Evolutionary conservation across 2,329 filamentous ascomycete species (phyloP).

Genomic region (Beauveria medogensis): DNA sequence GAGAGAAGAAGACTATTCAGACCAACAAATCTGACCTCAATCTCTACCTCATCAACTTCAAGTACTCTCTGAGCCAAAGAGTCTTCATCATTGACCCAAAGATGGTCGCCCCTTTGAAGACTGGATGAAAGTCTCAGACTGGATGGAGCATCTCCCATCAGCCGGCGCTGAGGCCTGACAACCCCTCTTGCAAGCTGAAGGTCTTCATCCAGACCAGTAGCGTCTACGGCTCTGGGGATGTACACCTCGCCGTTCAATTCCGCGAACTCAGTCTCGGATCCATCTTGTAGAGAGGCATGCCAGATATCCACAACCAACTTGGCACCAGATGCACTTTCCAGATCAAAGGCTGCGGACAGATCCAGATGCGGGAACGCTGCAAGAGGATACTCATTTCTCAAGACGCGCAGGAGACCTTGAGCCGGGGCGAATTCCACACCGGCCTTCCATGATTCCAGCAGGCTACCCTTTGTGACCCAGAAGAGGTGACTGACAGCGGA

Average conservation of each 20-base stretch:
- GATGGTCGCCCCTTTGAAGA: neutral
- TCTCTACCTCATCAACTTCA: neutral
- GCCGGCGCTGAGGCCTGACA: neutral
- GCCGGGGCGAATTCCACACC: constrained; percentile 12
- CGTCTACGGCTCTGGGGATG: constrained; percentile 11
- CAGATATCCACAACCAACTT: neutral
- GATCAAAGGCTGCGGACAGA: constrained; percentile 1
- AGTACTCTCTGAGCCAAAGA: neutral
- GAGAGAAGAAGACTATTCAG: neutral
- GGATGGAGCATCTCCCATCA: neutral
- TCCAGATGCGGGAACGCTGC: constrained; percentile 8
- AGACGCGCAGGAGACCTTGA: constrained; percentile 13
- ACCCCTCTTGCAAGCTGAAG: neutral
- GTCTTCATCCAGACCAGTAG: constrained; percentile 10
- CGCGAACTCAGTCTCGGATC: constrained; percentile 13
- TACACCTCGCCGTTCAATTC: constrained; percentile 11
- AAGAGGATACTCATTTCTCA: constrained; percentile 15
- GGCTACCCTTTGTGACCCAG: constrained; percentile 13
- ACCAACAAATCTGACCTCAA: neutral
- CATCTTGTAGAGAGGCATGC: neutral
- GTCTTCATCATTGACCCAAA: neutral
- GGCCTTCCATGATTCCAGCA: constrained; percentile 5
- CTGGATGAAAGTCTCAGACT: neutral
- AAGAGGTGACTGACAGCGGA: constrained; percentile 12
- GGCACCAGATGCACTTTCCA: neutral